phyloP scores from a whole-genome alignment of 106 monocot genomes.

The Agapanthus africanus region DNA sequence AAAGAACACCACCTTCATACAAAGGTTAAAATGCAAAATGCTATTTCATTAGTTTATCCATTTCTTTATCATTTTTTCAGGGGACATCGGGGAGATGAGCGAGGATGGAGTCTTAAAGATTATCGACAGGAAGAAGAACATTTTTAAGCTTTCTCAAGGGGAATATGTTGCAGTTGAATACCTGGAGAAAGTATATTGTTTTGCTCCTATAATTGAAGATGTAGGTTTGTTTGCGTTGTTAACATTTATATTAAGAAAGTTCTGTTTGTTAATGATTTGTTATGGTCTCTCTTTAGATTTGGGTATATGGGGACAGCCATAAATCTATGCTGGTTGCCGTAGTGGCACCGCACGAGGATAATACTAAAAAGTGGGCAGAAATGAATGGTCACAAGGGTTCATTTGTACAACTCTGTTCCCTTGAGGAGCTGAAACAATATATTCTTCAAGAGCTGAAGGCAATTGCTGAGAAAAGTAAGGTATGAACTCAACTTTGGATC shows the following conservation, averaged over 20 bases:
- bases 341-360: conserved; percentile 65
- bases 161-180: conserved; percentile 85
- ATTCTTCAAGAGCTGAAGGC: conserved; percentile 63
- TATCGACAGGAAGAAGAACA: conserved; percentile 91
- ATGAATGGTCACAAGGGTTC: conserved; percentile 41
- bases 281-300: conserved; percentile 41
- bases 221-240: conserved; percentile 29
- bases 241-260: neutral
- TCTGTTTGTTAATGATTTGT: neutral
- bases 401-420: conserved; percentile 46
- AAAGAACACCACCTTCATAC: neutral
- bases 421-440: conserved; percentile 38
- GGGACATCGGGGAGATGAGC: conserved; percentile 87
- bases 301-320: conserved; percentile 89
- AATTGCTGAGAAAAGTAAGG: conserved; percentile 69
- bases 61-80: conserved; percentile 30
- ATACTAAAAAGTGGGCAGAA: conserved; percentile 68
- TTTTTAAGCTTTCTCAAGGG: conserved; percentile 89
- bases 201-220: conserved; percentile 65
- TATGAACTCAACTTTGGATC: conserved; percentile 7
- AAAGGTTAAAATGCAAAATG: neutral
- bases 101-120: conserved; percentile 72
- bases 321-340: conserved; percentile 82
- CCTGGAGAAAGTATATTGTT: conserved; percentile 74
- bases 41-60: neutral